Evolutionary conservation across 352 stramenopile genomes (phyloP), one percentile per base, ranked within the genome.

Genomic region (Thalassiosira livingstoniorum): DNA sequence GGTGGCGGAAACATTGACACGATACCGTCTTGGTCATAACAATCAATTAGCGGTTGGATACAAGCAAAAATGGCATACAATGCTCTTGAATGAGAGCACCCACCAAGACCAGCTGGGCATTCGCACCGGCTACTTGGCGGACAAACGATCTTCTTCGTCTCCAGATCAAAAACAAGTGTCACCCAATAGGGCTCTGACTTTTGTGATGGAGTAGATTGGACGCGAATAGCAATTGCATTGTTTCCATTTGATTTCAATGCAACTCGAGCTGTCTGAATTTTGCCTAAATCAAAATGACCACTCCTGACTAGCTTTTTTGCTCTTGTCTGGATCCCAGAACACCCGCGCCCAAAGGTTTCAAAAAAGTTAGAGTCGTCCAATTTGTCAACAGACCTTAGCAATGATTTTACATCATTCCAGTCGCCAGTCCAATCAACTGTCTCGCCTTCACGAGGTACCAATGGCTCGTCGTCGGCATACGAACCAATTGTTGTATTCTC

Each of bases 1-100:
- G 51, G 18, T 23, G 51, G 51, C 4, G 51, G 51, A 23, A 58
- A 58, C 51, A 58, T 58, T 25, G 21, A 15, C 23, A 58, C 21
- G 29, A 7, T 58, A 4, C 29, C 51, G 10, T 58, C 51, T 58
- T 23, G 5, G 5, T 4, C 29, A 23, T 58, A 23, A 7, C 10
- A 7, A 25, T 23, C 5, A 58, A 58, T 58, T 7, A 31, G 10
- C 18, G 10, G 4, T 58, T 58, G 5, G 10, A 58, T 58, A 4
- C 23, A 58, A 31, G 51, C 51, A 58, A 58, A 25, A 58, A 58
- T 23, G 4, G 51, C 51, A 58, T 58, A 58, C 21, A 58, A 58
- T 23, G 5, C 51, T 23, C 51, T 7, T 7, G 29, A 23, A 23
- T 58, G 51, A 25, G 51, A 58, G 21, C 51, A 58, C 10, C 51